Evolutionary conservation across 371 early-diverging fungal species (phyloP), one percentile per base, ranked within the genome.

Genomic region (Chytridium lagenaria): DNA sequence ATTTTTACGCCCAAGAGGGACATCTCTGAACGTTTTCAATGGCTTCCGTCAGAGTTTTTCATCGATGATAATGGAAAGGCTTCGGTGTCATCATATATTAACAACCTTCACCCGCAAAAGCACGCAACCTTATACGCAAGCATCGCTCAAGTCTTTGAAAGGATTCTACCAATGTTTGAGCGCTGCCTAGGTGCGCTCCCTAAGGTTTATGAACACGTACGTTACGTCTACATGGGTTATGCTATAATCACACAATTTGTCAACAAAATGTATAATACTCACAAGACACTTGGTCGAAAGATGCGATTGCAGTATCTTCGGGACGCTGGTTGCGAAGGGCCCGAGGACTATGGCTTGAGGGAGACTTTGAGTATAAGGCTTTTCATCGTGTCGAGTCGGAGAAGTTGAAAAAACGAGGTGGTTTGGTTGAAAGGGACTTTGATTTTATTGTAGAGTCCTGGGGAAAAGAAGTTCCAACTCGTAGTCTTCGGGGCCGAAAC

Each of bases 111-210:
- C 33, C 78, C 77, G 0, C 1, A 16, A 30, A n/a, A 2, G 1
- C 16, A 51, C n/a, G n/a, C 64, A n/a, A 23, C 7, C 10, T 65
- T 75, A 44, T 77, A 81, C 36, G 33, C 23, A 0, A 40, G 57
- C 2, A 59, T 79, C 15, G 55, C 70, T 1, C 16, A 1, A 1
- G 40, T 72, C 1, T 68, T 81, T 36, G 70, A 64, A 57, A 16
- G 26, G n/a, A 68, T 81, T 28, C 16, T 79, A 1, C 82, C 82
- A 5, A 51, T 79, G 70, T 79, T 81, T 67, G 78, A 81, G 51
- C 7, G 10, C 2, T 31, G 69, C 2, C 7, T 71, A 2, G 72
- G 69, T 1, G 36, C 59, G 22, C 26, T 55, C 15, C 5, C 44
- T 12, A 19, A 12, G 44, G 19, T 12, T 44, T 12, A 44, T 44